Percentiles rank a stretch among this genome's conserved stretches.
Evolutionary conservation across 345 rosid genomes (phyloP).

Genomic region (Litchi chinensis): DNA sequence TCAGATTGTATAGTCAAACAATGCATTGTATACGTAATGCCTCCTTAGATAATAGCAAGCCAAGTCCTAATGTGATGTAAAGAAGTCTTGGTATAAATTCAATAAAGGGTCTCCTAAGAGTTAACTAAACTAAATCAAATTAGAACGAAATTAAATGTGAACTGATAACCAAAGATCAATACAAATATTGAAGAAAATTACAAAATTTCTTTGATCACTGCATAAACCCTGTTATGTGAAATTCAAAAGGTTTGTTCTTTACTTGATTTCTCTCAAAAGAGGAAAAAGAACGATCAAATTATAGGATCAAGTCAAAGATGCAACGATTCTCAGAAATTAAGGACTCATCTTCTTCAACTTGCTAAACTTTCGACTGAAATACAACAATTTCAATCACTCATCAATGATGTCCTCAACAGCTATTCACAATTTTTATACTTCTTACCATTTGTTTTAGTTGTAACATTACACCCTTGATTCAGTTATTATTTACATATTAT

Average conservation of each 20-base stretch:
- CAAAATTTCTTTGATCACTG: no score
- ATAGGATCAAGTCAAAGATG: not conserved
- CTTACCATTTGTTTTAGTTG: not conserved
- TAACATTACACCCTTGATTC: not conserved
- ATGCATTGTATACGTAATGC: not conserved
- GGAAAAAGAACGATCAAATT: not conserved
- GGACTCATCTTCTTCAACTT: not conserved
- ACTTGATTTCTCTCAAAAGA: not conserved
- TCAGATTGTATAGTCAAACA: constrained; percentile 1
- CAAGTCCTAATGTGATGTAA: not conserved
- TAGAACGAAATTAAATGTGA: not conserved
- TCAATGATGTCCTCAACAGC: not conserved
- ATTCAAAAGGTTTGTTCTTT: not conserved
- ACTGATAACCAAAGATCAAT: not conserved
- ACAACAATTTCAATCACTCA: not conserved
- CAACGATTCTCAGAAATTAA: not conserved
- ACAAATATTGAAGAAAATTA: not conserved
- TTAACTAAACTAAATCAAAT: no score
- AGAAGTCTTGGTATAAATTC: not conserved
- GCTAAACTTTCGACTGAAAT: not conserved
- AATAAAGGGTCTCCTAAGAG: not conserved
- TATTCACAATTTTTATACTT: not conserved
- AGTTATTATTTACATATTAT: not conserved
- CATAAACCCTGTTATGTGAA: not conserved
- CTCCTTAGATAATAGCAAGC: not conserved